These are phyloP conservation scores for Cryptococcus sp. DNA, from an alignment of 1,284 basidiomycete genomes.

Conservation along the genomic window DNA sequence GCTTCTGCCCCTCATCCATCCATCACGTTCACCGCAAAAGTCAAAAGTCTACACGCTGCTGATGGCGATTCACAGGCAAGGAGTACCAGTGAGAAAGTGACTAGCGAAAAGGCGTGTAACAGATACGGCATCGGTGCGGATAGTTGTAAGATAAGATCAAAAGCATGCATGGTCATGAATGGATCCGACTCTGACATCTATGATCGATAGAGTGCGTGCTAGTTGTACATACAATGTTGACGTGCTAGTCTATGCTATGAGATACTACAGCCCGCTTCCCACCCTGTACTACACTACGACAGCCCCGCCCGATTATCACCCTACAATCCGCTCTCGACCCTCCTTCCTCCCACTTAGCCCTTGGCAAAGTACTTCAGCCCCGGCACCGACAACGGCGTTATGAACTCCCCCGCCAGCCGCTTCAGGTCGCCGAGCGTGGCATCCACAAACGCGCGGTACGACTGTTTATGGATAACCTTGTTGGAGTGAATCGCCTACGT, in stretches of 20 bases:
- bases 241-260: too few relatives aligned
- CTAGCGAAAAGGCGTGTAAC: too few relatives aligned
- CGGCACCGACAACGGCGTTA: conserved; percentile 27
- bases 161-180: neutral
- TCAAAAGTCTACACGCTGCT: neutral
- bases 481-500: conserved; percentile 20
- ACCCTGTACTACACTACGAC: too few relatives aligned
- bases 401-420: conserved; percentile 22
- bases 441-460: conserved; percentile 31
- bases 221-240: too few relatives aligned
- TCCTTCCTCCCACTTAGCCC: too few relatives aligned
- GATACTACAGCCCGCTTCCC: too few relatives aligned
- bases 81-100: too few relatives aligned
- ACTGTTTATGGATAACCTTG: conserved; percentile 31
- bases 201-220: neutral
- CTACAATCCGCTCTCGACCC: too few relatives aligned
- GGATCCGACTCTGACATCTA: neutral
- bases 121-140: too few relatives aligned
- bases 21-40: neutral
- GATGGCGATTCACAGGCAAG: too few relatives aligned
- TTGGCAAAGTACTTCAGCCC: conserved; percentile 25
- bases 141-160: neutral
- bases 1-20: neutral
- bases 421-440: conserved; percentile 20
- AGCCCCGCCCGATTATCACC: too few relatives aligned